Evolutionary conservation across 108 stramenopile species (phyloP).

Genomic region (Nitzschia sp.): DNA sequence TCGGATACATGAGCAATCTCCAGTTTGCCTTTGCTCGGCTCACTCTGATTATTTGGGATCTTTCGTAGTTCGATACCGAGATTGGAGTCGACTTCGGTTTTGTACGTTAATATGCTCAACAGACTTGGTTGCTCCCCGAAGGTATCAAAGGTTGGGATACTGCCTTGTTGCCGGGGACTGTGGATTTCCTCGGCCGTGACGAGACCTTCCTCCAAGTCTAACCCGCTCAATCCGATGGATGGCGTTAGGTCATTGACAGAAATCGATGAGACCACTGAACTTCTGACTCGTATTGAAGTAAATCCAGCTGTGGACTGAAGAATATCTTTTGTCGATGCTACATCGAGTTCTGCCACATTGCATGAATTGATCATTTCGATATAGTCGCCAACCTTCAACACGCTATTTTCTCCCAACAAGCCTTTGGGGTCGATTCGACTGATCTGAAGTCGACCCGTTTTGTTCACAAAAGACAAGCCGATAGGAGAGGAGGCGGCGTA

Average conservation of each 20-base stretch:
- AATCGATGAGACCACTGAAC: neutral
- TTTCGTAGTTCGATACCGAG: too few species aligned
- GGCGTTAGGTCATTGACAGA: neutral
- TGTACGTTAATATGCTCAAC: too few species aligned
- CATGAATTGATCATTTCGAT: neutral
- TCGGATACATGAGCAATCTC: too few species aligned
- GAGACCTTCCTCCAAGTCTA: neutral
- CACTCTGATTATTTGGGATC: too few species aligned
- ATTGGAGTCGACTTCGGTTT: too few species aligned
- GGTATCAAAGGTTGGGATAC: too few species aligned
- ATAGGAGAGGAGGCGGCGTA: neutral
- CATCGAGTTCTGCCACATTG: neutral
- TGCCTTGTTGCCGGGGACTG: too few species aligned
- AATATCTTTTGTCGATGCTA: neutral
- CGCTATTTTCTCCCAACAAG: neutral
- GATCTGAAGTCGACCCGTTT: neutral
- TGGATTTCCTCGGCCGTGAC: neutral
- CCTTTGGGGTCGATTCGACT: neutral
- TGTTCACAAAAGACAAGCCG: neutral
- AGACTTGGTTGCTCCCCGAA: too few species aligned
- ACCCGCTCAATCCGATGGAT: neutral
- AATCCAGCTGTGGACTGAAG: neutral
- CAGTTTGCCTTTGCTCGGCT: too few species aligned
- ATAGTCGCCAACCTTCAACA: neutral
- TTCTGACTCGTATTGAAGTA: neutral